Base-by-base conservation (phyloP, 208 protist species). In the Paratrypanosoma confusum region DNA sequence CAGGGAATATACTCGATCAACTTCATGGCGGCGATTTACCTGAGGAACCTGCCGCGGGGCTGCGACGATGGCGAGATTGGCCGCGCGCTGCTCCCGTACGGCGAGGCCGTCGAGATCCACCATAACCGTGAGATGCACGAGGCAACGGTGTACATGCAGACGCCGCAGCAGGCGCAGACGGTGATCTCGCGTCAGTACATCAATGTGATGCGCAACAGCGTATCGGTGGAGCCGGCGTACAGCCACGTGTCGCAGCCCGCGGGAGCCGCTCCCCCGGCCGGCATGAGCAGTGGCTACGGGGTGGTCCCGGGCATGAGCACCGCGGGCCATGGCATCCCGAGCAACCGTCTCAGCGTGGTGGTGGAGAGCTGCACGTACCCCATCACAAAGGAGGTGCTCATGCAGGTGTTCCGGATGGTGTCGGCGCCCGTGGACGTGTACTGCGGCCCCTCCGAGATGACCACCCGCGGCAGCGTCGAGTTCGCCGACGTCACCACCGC, bases 351-450 rank as follows among this genome's bases (percentile, higher is more conserved):
- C 24, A 63, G 64, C 16, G 65, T 91, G 17, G 49, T 86, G 2
- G 78, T 91, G 11, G 78, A 91, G 52, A 65, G 81, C 42, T 91
- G 82, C 50, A 72, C 65, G 26, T 83, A 84, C 66, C 70, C 75
- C n/a, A 71, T 92, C 38, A 88, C 74, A 1, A 70, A 79, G 23
- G 71, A 82, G 2, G 58, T 88, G 36, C 55, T 92, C 10, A 42
- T 59, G 39, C 65, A 85, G 24, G 74, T 92, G 57, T 92, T 92
- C 51, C 68, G 58, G 50, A 81, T 80, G 62, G 70, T 85, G 8
- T 72, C 61, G 20, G 57, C 56, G 28, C 75, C 77, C 3, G 24
- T 49, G 17, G 49, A 71, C 42, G 57, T 92, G 13, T 57, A 68
- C 18, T 92, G 82, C 52, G 70, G 76, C 37, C 72, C 67, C 6